Conservation (phyloP, 306 rosid species). For the Castanospermum australe region DNA sequence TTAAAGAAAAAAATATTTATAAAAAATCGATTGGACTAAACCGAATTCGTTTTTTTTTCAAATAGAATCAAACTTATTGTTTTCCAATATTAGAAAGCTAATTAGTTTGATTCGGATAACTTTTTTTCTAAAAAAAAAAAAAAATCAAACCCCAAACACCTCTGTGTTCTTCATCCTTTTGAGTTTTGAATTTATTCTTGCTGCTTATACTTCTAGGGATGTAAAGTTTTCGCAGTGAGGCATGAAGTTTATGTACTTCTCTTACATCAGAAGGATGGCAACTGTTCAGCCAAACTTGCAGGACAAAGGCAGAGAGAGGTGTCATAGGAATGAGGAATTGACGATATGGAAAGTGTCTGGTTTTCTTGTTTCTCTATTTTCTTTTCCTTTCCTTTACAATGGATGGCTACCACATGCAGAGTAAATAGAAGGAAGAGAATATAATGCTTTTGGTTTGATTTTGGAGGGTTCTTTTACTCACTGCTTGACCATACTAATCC, state of each 20-base stretch:
- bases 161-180: slow-evolving; percentile 12
- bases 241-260: neutral
- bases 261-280: neutral
- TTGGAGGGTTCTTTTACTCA: neutral
- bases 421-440: slow-evolving; percentile 19
- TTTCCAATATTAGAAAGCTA: too few species aligned
- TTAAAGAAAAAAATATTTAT: too few species aligned
- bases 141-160: too few species aligned
- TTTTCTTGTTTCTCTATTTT: neutral
- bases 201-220: neutral
- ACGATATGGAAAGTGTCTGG: neutral
- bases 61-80: too few species aligned
- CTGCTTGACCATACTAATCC: neutral
- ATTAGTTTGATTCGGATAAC: too few species aligned
- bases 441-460: neutral
- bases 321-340: neutral
- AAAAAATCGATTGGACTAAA: too few species aligned
- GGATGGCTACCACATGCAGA: slow-evolving; percentile 1
- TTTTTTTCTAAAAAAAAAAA: too few species aligned
- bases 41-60: too few species aligned
- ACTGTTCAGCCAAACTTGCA: neutral
- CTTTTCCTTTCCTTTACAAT: neutral
- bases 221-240: neutral
- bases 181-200: slow-evolving; percentile 37
- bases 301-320: neutral